These are phyloP conservation scores for Colletotrichum costaricense DNA, from an alignment of 2,329 filamentous ascomycete species.

Conservation along the genomic window DNA sequence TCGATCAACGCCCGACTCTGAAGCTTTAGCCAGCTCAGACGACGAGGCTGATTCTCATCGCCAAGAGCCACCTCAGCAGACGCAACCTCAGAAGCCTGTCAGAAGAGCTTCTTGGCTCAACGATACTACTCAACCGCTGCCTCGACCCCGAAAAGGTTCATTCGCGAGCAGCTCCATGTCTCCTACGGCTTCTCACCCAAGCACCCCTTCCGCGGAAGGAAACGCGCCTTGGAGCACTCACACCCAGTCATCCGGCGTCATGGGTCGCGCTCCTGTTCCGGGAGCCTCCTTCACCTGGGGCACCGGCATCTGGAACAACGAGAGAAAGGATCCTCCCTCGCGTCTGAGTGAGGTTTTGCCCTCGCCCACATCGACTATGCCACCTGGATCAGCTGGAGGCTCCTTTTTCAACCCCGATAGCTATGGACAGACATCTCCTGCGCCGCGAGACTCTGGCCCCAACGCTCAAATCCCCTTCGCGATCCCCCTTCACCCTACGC, in stretches of 20 bases:
- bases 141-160: constrained; percentile 78
- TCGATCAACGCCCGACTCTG: constrained; percentile 92
- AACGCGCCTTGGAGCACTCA: constrained; percentile 67
- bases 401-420: constrained; percentile 63
- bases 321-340: constrained; percentile 82
- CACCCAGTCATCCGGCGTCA: constrained; percentile 57
- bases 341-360: constrained; percentile 79
- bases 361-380: constrained; percentile 75
- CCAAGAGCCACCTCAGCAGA: constrained; percentile 61
- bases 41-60: constrained; percentile 82
- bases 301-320: constrained; percentile 85
- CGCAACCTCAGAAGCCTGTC: constrained; percentile 69
- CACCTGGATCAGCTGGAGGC: constrained; percentile 53
- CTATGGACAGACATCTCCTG: constrained; percentile 61
- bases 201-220: constrained; percentile 74
- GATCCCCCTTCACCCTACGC: constrained; percentile 88
- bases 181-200: constrained; percentile 82
- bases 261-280: constrained; percentile 59
- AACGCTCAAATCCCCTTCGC: constrained; percentile 83
- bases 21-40: constrained; percentile 92
- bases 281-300: constrained; percentile 74
- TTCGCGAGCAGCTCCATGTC: constrained; percentile 82
- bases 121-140: constrained; percentile 75
- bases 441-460: constrained; percentile 62
- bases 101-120: constrained; percentile 88